These are phyloP conservation scores for Inosperma sp. DNA, from an alignment of 768 basidiomycete species.

Conservation along the genomic window DNA sequence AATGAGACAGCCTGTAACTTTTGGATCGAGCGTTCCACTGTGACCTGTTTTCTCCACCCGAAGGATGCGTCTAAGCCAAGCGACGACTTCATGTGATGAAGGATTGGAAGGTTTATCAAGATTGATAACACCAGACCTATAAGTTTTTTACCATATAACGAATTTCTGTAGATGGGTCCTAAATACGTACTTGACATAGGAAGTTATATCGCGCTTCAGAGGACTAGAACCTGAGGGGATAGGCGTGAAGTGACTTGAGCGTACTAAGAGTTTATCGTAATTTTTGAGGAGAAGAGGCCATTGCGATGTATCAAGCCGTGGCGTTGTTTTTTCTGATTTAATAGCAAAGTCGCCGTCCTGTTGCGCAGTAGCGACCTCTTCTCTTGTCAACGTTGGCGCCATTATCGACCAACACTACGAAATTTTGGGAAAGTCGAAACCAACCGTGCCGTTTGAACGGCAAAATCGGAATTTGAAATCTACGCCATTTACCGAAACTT, in stretches of 20 bases:
- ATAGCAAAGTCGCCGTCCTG: slow-evolving; percentile 73
- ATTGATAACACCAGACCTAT: slow-evolving; percentile 97
- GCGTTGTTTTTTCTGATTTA: slow-evolving; percentile 69
- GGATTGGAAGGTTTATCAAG: slow-evolving; percentile 99
- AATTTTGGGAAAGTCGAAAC: slow-evolving; percentile 15
- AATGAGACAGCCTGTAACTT: slow-evolving; percentile 97
- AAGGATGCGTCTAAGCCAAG: slow-evolving; percentile 95
- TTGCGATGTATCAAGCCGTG: slow-evolving; percentile 87
- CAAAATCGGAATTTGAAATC: neutral
- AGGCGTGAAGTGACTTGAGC: slow-evolving; percentile 96
- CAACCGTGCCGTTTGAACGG: neutral
- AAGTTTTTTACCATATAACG: slow-evolving; percentile 9
- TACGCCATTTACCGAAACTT: slow-evolving; percentile 29
- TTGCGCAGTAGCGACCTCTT: slow-evolving; percentile 72
- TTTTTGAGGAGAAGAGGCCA: slow-evolving; percentile 99
- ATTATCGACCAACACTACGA: too few relatives aligned
- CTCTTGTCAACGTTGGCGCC: slow-evolving; percentile 53
- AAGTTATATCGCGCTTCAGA: slow-evolving; percentile 86
- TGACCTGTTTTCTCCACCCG: slow-evolving; percentile 98
- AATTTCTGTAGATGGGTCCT: slow-evolving; percentile 1
- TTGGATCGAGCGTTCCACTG: slow-evolving; percentile 97
- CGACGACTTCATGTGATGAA: slow-evolving; percentile 98
- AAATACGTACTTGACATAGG: slow-evolving; percentile 79
- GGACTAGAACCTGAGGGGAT: slow-evolving; percentile 93
- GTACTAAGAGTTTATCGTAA: slow-evolving; percentile 93